Base-by-base conservation (phyloP, 2,329 filamentous ascomycete species). In the Penicillium sp. region DNA sequence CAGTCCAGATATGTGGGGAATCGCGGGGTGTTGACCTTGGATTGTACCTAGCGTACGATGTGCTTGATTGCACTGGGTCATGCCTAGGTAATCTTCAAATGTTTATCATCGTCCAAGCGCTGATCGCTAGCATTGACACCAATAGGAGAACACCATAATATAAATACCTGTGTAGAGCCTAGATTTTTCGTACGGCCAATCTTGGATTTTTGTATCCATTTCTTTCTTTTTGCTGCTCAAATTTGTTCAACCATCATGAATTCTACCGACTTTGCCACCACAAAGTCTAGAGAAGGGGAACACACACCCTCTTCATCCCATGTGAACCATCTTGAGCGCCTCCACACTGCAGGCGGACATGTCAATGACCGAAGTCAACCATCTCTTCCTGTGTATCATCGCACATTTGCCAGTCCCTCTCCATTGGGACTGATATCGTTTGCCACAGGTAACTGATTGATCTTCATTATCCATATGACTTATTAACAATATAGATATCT, bases 341-440 rank as follows among this genome's bases (percentile, higher is more conserved):
- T 53, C 15, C 43, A 43, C 35, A 48, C 43, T 25, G 44, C 51
- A 48, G 53, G 53, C 7, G 53, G 49, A 31, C 49, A 51, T 48
- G 15, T 48, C 7, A 23, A 55, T 14, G 53, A 55, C 31, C 31
- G 31, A 33, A 33, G 9, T 7, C 66, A 67, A 50, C 61, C 63
- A 7, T 47, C 64, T 4, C 46, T 69, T n/a, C 68, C 68, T 15
- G 61, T 65, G 6, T 59, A 67, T 31, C 67, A 69, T 57, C 65
- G 68, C 22, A 62, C 54, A 53, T 68, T 62, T 48, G 67, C 67
- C 15, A 67, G 64, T 51, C 67, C 67, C 15, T 64, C 65, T 15
- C 67, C 67, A 1, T 55, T 75, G 25, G 73, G 73, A 53, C 64
- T 75, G 14, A 65, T 75, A 2, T 73, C 73, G 44, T 75, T 75